Conservation (phyloP, 2,329 filamentous ascomycete genomes). For the Hysterium pulicare region DNA sequence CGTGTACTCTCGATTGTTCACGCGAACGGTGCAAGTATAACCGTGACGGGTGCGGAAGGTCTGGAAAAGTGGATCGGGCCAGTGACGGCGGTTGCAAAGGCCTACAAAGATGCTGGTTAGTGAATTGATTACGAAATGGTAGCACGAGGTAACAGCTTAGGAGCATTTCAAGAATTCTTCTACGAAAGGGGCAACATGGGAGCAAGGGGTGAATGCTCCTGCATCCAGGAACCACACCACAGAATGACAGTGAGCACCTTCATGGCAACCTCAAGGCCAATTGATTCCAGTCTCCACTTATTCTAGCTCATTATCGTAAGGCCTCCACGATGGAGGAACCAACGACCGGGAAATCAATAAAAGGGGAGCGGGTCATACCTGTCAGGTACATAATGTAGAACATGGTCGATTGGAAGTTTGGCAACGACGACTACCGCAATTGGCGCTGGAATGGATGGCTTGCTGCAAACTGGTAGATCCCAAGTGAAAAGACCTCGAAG, state of each 20-base stretch:
- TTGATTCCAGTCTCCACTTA: constrained; percentile 9
- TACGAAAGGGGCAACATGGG: not conserved
- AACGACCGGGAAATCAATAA: constrained; percentile 7
- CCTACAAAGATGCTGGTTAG: constrained; percentile 54
- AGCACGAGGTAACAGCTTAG: too few species aligned
- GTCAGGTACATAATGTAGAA: constrained; percentile 45
- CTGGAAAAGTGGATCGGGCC: constrained; percentile 87
- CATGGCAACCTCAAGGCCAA: constrained; percentile 9
- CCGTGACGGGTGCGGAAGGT: constrained; percentile 70
- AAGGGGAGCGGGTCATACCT: constrained; percentile 29
- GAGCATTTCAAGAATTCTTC: too few species aligned
- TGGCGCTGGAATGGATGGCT: constrained; percentile 22
- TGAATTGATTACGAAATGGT: constrained; percentile 22
- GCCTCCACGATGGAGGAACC: constrained; percentile 10
- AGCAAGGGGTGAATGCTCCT: not conserved
- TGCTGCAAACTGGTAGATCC: constrained; percentile 23
- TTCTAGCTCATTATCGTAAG: constrained; percentile 8
- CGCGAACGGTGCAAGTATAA: constrained; percentile 85
- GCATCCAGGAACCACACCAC: constrained; percentile 6
- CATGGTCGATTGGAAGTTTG: constrained; percentile 29
- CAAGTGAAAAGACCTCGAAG: constrained; percentile 19
- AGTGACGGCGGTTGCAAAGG: constrained; percentile 90
- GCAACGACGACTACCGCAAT: constrained; percentile 19
- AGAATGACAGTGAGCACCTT: constrained; percentile 4
- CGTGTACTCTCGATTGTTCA: constrained; percentile 95